Evolutionary conservation across 139 green algal genomes (phyloP), one percentile per base, ranked within the genome.

Genomic region (Chlamydomonas incerta): DNA sequence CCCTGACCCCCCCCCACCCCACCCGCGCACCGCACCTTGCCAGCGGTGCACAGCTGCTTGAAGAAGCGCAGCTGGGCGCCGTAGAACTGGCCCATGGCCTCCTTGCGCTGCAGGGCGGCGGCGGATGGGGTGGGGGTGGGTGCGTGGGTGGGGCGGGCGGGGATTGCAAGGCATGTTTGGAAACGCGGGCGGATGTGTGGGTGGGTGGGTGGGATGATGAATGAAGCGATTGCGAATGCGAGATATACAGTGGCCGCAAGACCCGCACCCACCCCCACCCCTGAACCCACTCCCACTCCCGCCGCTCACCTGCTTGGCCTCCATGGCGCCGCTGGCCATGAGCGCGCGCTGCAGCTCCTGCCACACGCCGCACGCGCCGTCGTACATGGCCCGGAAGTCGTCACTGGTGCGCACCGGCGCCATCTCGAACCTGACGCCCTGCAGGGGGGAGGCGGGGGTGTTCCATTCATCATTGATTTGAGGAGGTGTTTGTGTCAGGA

Each of bases 31-130:
- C 67, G 1, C 65, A 95, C 92, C 93, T 97, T 97, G 46, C 90
- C 89, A 4, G 95, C 90, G 85, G 97, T 96, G 88, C 91, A 96
- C 80, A 98, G 90, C 83, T 93, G 85, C 28, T 90, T 81, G 89
- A 97, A 97, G 93, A 97, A 97, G 73, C 94, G 92, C 82, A 97
- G 92, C 86, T 96, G 93, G 0, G 88, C 85, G 0, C 70, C 84
- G 90, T 93, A 96, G 77, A 95, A 93, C 71, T 87, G 79, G 0
- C 26, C 58, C 34, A 83, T 72, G 34, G 58, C 75, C 15, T 33
- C 29, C 35, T 76, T 63, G 41, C 41, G 41, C 41, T 50, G 41
- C n/a, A n/a, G n/a, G n/a, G n/a, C n/a, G n/a, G n/a, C n/a, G n/a
- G n/a, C n/a, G n/a, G n/a, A n/a, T 13, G 41, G 41, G 41, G 8